Evolutionary conservation across 306 rosid species (phyloP), one percentile per base, ranked within the genome.

Genomic region (Quercus aquifolioides): DNA sequence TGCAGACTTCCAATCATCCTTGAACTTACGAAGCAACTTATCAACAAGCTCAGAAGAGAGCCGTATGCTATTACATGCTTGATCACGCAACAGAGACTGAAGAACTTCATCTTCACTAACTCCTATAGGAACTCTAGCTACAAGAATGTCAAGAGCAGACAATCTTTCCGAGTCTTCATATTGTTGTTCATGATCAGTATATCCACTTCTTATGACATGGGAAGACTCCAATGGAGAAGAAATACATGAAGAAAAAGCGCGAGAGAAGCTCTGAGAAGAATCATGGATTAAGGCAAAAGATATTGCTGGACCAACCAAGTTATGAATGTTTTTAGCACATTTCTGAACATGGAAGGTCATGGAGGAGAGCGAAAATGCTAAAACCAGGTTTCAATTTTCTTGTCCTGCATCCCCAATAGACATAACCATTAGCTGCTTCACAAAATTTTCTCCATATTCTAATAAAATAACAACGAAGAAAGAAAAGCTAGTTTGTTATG

Each of bases 1-100:
- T 4, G 97, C 98, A 21, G 97, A 85, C 69, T 84, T 92, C 97
- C 97, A 94, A 81, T 94, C 97, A 79, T 92, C 92, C 86, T 88
- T 92, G 52, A 88, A 94, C 6, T 92, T 92, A 54, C 11, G 51
- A 19, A 94, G 90, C 84, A 94, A 62, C 20, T 31, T 74, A 33
- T 78, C 71, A 81, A 89, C 80, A 31, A 92, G 88, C 31, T 73
- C 46, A 65, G 81, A 76, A 43, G 94, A 88, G 41, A 86, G 74
- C 52, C 56, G 82, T 62, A 92, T 74, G 59, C 71, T 76, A 69
- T 79, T 60, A 74, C 90, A 90, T 59, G 74, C 78, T 68, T 70
- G 80, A 57, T 94, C 97, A 41, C 30, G 70, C 20, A 75, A 71
- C 6, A 94, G 90, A 71, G 83, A 85, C 74, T 26, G 83, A 65